Evolutionary conservation across 2,329 filamentous ascomycete genomes (phyloP).

Genomic region (Trichoderma gracile): DNA sequence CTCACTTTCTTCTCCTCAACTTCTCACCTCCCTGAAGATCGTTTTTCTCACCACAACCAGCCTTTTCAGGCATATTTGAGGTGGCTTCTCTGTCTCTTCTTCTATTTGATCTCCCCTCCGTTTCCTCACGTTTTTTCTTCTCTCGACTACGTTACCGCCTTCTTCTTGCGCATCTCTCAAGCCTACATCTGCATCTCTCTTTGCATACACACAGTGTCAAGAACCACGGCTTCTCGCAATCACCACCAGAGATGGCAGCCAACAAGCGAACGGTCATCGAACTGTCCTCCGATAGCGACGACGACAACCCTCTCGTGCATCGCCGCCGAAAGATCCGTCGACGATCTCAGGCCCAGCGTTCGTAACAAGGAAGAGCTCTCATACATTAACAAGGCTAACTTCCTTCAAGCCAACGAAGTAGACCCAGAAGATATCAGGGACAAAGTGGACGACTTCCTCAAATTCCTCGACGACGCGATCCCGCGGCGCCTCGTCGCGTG

Average conservation of each 20-base stretch:
- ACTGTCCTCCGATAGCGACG: conserved; percentile 11
- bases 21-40: not conserved
- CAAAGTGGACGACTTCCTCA: conserved; percentile 13
- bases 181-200: not conserved
- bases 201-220: not conserved
- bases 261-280: conserved; percentile 17
- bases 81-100: not conserved
- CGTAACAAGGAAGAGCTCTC: not conserved
- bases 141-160: not conserved
- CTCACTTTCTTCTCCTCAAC: not conserved
- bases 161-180: not conserved
- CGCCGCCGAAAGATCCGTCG: conserved; percentile 17
- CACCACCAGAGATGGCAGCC: not conserved
- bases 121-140: too few relatives aligned
- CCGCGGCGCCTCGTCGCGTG: conserved; percentile 31
- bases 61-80: not conserved
- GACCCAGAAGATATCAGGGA: not conserved
- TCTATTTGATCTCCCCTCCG: not conserved
- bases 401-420: not conserved
- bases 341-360: not conserved
- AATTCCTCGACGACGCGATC: conserved; percentile 27
- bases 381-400: not conserved
- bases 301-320: conserved; percentile 8
- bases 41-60: not conserved
- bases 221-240: not conserved